A percentile compares a stretch with the other conserved stretches of the same genome.
Conservation (phyloP, 2,329 filamentous ascomycete species). For the Colletotrichum agaves region DNA sequence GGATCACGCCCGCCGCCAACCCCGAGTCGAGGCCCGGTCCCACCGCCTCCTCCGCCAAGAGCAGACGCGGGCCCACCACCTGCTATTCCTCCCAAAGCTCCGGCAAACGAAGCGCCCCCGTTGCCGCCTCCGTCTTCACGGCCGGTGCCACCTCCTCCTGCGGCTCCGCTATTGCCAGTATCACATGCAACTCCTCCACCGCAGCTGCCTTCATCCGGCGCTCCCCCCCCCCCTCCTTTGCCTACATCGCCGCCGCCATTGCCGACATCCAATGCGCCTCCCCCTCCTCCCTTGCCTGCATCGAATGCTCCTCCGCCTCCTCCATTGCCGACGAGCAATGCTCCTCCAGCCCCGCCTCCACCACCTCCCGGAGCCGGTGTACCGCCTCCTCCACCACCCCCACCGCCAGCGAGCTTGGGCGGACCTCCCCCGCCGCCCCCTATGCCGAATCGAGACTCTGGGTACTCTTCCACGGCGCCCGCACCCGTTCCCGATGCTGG, state of each 20-base stretch:
- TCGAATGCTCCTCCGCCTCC: slow-evolving; percentile 49
- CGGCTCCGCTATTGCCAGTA: slow-evolving; percentile 44
- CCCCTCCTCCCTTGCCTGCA: slow-evolving; percentile 51
- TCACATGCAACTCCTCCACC: slow-evolving; percentile 38
- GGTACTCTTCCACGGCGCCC: slow-evolving; percentile 65
- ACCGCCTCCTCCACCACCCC: slow-evolving; percentile 49
- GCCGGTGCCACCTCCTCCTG: slow-evolving; percentile 64
- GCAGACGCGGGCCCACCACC: slow-evolving; percentile 49
- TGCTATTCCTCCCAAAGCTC: slow-evolving; percentile 60
- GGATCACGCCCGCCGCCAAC: slow-evolving; percentile 78
- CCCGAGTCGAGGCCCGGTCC: slow-evolving; percentile 75
- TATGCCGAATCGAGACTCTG: slow-evolving; percentile 68
- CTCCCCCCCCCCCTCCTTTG: slow-evolving; percentile 50
- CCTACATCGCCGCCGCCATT: slow-evolving; percentile 42
- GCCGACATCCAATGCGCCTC: slow-evolving; percentile 39
- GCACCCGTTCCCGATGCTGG: slow-evolving; percentile 55
- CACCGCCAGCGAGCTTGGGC: slow-evolving; percentile 49
- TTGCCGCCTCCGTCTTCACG: slow-evolving; percentile 63
- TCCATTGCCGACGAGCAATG: slow-evolving; percentile 50
- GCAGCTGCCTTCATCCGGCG: slow-evolving; percentile 45
- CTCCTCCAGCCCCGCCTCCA: slow-evolving; percentile 50
- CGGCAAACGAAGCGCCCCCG: slow-evolving; percentile 56
- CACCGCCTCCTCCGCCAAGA: slow-evolving; percentile 73
- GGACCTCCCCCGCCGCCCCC: slow-evolving; percentile 63
- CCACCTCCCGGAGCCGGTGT: slow-evolving; percentile 52